phyloP scores from a whole-genome alignment of 2,329 filamentous ascomycete species.

The Diaporthe longicolla region DNA sequence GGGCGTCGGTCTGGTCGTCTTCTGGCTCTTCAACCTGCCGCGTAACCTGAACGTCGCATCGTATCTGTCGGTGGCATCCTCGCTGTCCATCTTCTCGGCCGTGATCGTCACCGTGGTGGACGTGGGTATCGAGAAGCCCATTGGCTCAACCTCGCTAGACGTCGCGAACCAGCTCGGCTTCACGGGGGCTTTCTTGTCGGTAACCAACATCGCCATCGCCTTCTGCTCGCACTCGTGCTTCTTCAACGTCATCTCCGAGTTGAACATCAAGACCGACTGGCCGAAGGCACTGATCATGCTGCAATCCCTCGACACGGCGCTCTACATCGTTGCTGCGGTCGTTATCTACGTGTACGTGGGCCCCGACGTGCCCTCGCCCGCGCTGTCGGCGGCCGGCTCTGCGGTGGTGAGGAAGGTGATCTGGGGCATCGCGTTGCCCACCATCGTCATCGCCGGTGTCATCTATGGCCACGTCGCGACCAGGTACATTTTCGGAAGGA shows the following conservation, averaged over 20 bases:
- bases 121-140: constrained; percentile 63
- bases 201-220: constrained; percentile 76
- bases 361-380: constrained; percentile 72
- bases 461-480: constrained; percentile 77
- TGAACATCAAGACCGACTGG: constrained; percentile 67
- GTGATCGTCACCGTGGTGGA: constrained; percentile 76
- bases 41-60: constrained; percentile 74
- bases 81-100: constrained; percentile 71
- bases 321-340: constrained; percentile 75
- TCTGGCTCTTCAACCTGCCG: constrained; percentile 71
- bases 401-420: constrained; percentile 72
- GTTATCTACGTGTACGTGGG: constrained; percentile 79
- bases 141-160: constrained; percentile 53
- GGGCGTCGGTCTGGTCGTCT: constrained; percentile 70
- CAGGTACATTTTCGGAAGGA: constrained; percentile 75
- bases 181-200: constrained; percentile 67
- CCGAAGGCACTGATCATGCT: constrained; percentile 61
- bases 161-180: constrained; percentile 58
- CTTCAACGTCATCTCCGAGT: constrained; percentile 76
- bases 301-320: constrained; percentile 69
- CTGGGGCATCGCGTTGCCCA: constrained; percentile 78
- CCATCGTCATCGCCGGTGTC: constrained; percentile 79
- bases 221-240: constrained; percentile 79
- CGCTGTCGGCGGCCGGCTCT: constrained; percentile 72
- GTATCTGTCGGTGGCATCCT: constrained; percentile 71